Evolutionary conservation across 2,329 filamentous ascomycete species (phyloP), one percentile per base, ranked within the genome.

Genomic region (Ophiocordyceps camponoti-leonardi): DNA sequence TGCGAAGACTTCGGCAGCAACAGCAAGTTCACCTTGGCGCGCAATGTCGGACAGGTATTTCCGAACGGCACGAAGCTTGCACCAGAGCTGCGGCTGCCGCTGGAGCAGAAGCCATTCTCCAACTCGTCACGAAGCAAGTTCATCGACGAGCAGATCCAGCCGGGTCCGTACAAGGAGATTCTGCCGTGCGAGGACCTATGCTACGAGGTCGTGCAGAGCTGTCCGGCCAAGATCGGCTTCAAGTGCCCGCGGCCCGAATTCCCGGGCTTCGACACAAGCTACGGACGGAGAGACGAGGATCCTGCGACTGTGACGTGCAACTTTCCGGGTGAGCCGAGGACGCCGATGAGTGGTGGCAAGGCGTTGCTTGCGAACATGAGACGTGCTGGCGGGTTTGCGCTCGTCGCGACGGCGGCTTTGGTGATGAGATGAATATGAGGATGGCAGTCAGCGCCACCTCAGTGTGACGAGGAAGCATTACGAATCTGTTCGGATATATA

Each of bases 121-220:
- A 64, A 61, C 43, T 61, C 65, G 10, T 85, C 81, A 13, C 75
- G 88, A 18, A 90, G 86, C 54, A 58, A 71, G 0, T 64, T 75
- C 43, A 92, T 96, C 52, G 87, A 95, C 55, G 54, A 67, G 2
- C 52, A 65, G 1, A 77, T 96, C 48, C 63, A 71, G 49, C 88
- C 92, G 0, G 92, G 92, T 0, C 92, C 92, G 0, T 96, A 98
- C 64, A 93, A 88, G 58, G 92, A 98, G 65, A 68, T 96, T 19
- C 67, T 94, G 10, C 92, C 92, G 0, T 96, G 90, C 56, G 76
- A 84, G 49, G 83, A 94, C 51, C 65, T 95, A 44, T 98, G 92
- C 65, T 92, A 87, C 58, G 77, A 81, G 45, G 71, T 98, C 1
- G 84, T 94, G 12, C 79, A 83, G 62, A 86, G 76, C 57, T 98